These are phyloP conservation scores for Arxiozyma telluris DNA, from an alignment of 1,139 yeast genomes.

Conservation along the genomic window DNA sequence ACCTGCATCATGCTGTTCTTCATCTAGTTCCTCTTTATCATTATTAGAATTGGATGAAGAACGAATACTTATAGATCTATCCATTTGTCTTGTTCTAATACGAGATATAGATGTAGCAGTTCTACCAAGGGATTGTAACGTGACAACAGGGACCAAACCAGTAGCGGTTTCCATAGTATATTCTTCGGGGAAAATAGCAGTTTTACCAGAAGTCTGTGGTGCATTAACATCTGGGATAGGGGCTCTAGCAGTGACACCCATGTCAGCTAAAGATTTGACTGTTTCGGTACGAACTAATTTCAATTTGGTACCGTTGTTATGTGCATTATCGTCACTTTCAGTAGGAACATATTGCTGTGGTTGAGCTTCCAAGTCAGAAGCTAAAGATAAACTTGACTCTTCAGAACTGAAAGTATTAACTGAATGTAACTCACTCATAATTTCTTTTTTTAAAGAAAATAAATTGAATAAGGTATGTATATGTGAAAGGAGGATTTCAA, in stretches of 20 bases:
- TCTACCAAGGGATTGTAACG: constrained; percentile 63
- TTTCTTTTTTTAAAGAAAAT: not conserved
- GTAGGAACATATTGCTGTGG: constrained; percentile 21
- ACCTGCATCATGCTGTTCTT: constrained; percentile 14
- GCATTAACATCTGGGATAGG: constrained; percentile 52
- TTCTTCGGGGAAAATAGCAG: constrained; percentile 83
- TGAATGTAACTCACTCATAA: constrained; percentile 16
- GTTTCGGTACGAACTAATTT: constrained; percentile 55
- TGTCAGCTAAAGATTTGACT: constrained; percentile 50
- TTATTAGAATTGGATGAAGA: constrained; percentile 5
- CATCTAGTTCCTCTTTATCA: constrained; percentile 10
- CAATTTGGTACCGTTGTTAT: constrained; percentile 19
- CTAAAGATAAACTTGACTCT: constrained; percentile 12
- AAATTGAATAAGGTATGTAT: not conserved
- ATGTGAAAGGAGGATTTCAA: not conserved
- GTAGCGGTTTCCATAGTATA: constrained; percentile 79
- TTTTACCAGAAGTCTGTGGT: constrained; percentile 44
- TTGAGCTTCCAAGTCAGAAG: constrained; percentile 15
- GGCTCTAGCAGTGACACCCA: constrained; percentile 47
- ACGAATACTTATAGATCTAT: constrained; percentile 4
- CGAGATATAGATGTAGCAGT: constrained; percentile 34
- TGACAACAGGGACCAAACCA: constrained; percentile 72
- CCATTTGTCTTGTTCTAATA: constrained; percentile 29
- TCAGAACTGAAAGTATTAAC: constrained; percentile 23
- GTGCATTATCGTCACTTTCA: not conserved